Evolutionary conservation across 352 stramenopile species (phyloP).

Genomic region (Pythium brachiatum): DNA sequence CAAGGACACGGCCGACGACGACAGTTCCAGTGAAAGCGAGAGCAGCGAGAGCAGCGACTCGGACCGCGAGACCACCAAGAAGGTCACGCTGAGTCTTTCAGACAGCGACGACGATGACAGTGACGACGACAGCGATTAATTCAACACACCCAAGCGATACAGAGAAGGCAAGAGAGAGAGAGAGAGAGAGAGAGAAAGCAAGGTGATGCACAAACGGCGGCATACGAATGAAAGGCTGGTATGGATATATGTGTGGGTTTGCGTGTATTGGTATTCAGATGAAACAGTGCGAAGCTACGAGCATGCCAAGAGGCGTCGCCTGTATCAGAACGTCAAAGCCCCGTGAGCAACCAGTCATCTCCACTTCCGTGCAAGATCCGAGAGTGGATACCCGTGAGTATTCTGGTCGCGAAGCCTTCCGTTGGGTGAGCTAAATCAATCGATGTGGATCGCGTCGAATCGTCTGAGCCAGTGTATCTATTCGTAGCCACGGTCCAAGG

Average conservation of each 20-base stretch:
- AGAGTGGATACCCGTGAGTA: background rate
- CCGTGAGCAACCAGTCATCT: background rate
- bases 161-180: background rate
- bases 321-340: background rate
- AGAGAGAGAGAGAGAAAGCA: background rate
- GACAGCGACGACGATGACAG: constrained; percentile 55
- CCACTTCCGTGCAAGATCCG: constrained; percentile 3
- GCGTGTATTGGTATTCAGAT: background rate
- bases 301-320: background rate
- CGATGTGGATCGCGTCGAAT: background rate
- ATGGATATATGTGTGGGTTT: background rate
- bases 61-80: constrained; percentile 50
- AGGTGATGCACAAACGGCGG: background rate
- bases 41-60: constrained; percentile 47
- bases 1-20: constrained; percentile 19
- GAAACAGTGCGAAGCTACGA: background rate
- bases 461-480: background rate
- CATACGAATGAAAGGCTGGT: background rate
- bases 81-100: constrained; percentile 73
- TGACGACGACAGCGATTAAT: constrained; percentile 50
- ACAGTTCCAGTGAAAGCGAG: constrained; percentile 28
- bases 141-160: background rate
- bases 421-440: background rate
- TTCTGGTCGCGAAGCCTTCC: background rate
- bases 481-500: background rate